Evolutionary conservation across 441 rosid species (phyloP).

Genomic region (Flueggea neowawraea): DNA sequence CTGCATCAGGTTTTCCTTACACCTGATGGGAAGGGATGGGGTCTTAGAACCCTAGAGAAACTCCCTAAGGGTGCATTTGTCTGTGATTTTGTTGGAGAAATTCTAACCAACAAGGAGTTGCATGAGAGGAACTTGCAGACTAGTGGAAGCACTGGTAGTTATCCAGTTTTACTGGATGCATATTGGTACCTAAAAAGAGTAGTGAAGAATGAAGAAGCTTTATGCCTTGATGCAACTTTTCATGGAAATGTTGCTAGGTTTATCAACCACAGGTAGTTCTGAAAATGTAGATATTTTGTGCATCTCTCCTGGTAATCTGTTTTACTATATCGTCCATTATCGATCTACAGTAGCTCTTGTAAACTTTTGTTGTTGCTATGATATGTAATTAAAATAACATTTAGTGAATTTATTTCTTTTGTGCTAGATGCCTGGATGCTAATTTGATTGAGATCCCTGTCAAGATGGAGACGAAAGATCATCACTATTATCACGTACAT

Average conservation of each 20-base stretch:
- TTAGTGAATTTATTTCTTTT: no score
- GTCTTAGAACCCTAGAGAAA: conserved; percentile 76
- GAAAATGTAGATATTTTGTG: neutral
- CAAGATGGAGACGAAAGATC: conserved; percentile 74
- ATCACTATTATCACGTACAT: conserved; percentile 77
- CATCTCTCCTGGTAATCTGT: no score
- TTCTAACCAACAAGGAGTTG: conserved; percentile 67
- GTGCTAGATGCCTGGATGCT: conserved; percentile 78
- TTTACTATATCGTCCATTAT: no score
- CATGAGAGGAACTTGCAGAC: conserved; percentile 32
- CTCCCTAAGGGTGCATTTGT: conserved; percentile 89
- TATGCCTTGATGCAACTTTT: conserved; percentile 69
- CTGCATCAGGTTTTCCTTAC: conserved; percentile 71
- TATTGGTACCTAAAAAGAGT: conserved; percentile 56
- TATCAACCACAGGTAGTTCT: conserved; percentile 81
- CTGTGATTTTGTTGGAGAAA: conserved; percentile 88
- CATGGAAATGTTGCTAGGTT: conserved; percentile 93
- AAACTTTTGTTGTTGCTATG: no score
- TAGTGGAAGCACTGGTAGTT: conserved; percentile 16
- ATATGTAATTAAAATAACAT: no score
- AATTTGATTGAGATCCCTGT: conserved; percentile 95
- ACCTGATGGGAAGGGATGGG: conserved; percentile 88
- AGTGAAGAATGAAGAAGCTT: conserved; percentile 58
- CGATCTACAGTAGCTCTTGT: no score
- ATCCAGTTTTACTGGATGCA: conserved; percentile 73